phyloP scores from a whole-genome alignment of 352 stramenopile genomes.

The Phytophthora podocarpi region DNA sequence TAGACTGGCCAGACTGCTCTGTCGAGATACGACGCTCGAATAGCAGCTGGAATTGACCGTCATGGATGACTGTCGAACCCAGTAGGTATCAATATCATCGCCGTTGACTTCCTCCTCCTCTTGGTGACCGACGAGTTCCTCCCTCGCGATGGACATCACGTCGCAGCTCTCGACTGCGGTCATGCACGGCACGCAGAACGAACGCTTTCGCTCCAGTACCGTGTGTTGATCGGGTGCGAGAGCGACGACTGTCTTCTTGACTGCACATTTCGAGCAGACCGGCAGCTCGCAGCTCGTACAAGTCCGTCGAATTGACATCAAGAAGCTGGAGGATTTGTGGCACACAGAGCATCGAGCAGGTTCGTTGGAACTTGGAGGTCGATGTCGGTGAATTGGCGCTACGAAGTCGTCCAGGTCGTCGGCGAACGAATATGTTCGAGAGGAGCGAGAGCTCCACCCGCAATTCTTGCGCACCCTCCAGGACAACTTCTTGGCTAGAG shows the following conservation, averaged over 20 bases:
- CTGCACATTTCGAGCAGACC: conserved; percentile 44
- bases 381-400: conserved; percentile 8
- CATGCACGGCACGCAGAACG: conserved; percentile 41
- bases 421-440: conserved; percentile 39
- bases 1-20: conserved; percentile 30
- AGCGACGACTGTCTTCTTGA: conserved; percentile 42
- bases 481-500: conserved; percentile 43
- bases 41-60: conserved; percentile 34
- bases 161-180: conserved; percentile 29
- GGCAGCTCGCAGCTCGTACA: conserved; percentile 39
- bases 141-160: conserved; percentile 34
- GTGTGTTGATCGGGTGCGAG: conserved; percentile 42
- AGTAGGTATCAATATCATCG: conserved; percentile 22
- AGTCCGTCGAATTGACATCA: conserved; percentile 27
- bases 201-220: conserved; percentile 37
- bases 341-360: conserved; percentile 26
- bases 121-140: conserved; percentile 33
- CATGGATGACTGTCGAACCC: conserved; percentile 32
- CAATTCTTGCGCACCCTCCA: conserved; percentile 40
- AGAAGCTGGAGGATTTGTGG: conserved; percentile 28
- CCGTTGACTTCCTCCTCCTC: conserved; percentile 27
- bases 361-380: conserved; percentile 1
- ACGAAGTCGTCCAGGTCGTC: conserved; percentile 37
- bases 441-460: conserved; percentile 31
- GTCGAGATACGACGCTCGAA: conserved; percentile 31